Conservation (phyloP, 768 basidiomycete genomes). For the Harrya chromipes region DNA sequence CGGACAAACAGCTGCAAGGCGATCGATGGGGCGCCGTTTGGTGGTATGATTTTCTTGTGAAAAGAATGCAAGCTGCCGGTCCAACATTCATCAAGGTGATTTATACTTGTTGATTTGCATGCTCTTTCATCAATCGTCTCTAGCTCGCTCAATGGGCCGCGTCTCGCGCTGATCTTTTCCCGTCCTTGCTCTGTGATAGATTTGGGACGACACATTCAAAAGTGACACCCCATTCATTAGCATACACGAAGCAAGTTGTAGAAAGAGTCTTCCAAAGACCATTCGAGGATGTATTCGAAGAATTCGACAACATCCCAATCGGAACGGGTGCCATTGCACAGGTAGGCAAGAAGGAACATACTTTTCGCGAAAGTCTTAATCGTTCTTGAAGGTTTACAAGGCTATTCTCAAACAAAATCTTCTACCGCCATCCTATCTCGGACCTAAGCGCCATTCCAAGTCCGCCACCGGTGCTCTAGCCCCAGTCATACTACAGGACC, state of each 20-base stretch:
- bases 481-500: slow-evolving; percentile 45
- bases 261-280: slow-evolving; percentile 79
- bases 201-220: slow-evolving; percentile 87
- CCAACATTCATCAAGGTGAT: slow-evolving; percentile 95
- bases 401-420: slow-evolving; percentile 82
- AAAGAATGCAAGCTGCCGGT: slow-evolving; percentile 90
- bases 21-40: slow-evolving; percentile 92
- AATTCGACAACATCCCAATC: slow-evolving; percentile 83
- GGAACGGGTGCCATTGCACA: slow-evolving; percentile 99
- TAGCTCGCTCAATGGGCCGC: slow-evolving; percentile 99
- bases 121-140: slow-evolving; percentile 6
- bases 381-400: slow-evolving; percentile 67
- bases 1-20: slow-evolving; percentile 53
- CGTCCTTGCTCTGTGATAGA: slow-evolving; percentile 76
- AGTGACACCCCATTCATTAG: slow-evolving; percentile 75
- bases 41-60: slow-evolving; percentile 94
- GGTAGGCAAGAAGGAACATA: slow-evolving; percentile 12
- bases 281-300: slow-evolving; percentile 88
- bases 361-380: no score
- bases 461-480: slow-evolving; percentile 49
- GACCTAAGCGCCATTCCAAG: slow-evolving; percentile 61
- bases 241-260: slow-evolving; percentile 77
- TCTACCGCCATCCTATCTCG: slow-evolving; percentile 80
- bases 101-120: slow-evolving; percentile 3
- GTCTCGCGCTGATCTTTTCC: slow-evolving; percentile 92